These are phyloP conservation scores for Aspergillus wentii DNA, from an alignment of 495 filamentous ascomycete species.

Conservation along the genomic window DNA sequence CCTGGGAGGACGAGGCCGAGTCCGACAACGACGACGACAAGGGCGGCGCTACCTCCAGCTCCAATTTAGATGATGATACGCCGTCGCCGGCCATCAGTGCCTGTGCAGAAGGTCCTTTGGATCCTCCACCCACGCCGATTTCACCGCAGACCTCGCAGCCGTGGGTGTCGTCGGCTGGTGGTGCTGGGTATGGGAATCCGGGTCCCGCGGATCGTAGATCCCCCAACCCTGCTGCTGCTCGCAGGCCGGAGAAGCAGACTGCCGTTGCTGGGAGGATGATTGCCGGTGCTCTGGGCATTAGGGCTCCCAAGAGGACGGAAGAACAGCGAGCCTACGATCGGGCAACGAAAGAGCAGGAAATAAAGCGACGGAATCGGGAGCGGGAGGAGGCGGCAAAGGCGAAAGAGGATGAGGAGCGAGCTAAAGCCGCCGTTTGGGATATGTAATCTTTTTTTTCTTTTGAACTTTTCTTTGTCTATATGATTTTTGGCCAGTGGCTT, in stretches of 20 bases:
- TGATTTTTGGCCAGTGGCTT: not conserved
- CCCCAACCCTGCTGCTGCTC: slow-evolving; percentile 14
- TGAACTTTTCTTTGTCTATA: not conserved
- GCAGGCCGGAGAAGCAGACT: slow-evolving; percentile 84
- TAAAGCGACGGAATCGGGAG: slow-evolving; percentile 68
- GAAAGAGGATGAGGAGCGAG: slow-evolving; percentile 63
- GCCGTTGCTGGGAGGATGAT: slow-evolving; percentile 89
- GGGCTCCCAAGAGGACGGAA: slow-evolving; percentile 74
- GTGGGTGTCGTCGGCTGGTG: no score
- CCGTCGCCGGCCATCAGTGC: slow-evolving; percentile 29
- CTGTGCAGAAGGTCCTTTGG: slow-evolving; percentile 38
- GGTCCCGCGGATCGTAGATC: no score
- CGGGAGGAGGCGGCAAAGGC: slow-evolving; percentile 58
- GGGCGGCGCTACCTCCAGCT: no score
- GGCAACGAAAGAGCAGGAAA: slow-evolving; percentile 80
- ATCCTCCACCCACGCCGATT: slow-evolving; percentile 58
- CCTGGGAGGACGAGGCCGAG: slow-evolving; percentile 75
- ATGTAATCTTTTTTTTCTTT: slow-evolving; percentile 44
- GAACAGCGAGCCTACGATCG: slow-evolving; percentile 86
- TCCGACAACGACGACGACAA: slow-evolving; percentile 35
- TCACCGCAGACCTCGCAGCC: slow-evolving; percentile 41
- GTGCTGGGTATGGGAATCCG: no score
- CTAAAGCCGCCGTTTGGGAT: slow-evolving; percentile 77
- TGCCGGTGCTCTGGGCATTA: slow-evolving; percentile 79
- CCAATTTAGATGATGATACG: no score